Evolutionary conservation across 495 filamentous ascomycete genomes (phyloP), one percentile per base, ranked within the genome.

Genomic region (Neurospora sp.): DNA sequence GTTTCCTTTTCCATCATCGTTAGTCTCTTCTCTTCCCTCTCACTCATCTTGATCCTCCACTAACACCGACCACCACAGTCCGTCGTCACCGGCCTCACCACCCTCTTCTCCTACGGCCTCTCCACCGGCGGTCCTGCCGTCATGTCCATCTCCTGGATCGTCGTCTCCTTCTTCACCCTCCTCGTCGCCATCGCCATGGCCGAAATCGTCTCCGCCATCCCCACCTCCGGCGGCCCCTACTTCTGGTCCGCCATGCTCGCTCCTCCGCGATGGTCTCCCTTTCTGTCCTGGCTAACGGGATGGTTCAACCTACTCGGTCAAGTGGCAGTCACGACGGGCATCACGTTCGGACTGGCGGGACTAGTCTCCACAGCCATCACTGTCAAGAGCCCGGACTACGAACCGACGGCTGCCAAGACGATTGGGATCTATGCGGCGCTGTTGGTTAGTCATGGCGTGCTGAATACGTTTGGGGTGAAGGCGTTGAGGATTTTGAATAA

Each of bases 1-100:
- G 86, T 90, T 70, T 89, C 87, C 0, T 90, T 90, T 79, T 89
- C 88, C 10, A 90, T 90, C 76, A 90, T 90, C 76, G 87, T 88
- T 73, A 75, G 87, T 81, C 20, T 48, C 16, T 12, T 10, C 1
- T 41, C 39, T 31, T 66, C 27, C 31, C 3, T 3, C 2, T 44
- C 41, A 18, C 41, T 40, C 35, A 22, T 22, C 27, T 27, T 27
- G 27, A 27, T 27, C 44, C 39, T 66, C 41, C 46, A 53, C 66
- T n/a, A 5, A 40, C 6, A 31, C 27, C 18, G 41, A 14, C n/a
- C 1, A 9, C 18, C 69, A 39, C 71, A 89, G 88, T 88, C 86
- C 71, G 87, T 90, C 20, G 86, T 90, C 74, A 90, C 88, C 0
- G 88, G 88, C 69, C 84, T 89, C 53, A 88, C 88, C 5, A 90